These are phyloP conservation scores for Mycena latifolia DNA, from an alignment of 768 basidiomycete genomes.

Conservation along the genomic window DNA sequence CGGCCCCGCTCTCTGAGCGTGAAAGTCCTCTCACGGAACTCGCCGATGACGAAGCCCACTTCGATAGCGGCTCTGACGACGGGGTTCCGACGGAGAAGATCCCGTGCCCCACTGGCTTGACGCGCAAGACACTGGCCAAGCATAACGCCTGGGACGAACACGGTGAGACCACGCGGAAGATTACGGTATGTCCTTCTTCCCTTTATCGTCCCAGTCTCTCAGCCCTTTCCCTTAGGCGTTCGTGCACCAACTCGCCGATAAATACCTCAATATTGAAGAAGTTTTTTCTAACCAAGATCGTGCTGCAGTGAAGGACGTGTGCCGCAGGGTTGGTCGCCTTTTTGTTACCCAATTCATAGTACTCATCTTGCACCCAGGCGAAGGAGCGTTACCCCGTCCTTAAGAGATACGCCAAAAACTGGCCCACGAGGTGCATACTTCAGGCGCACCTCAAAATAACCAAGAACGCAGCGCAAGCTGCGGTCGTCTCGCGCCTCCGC, in stretches of 20 bases:
- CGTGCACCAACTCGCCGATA: background rate
- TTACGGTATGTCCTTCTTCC: background rate
- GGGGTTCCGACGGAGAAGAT: slow-evolving; percentile 8
- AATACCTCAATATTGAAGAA: background rate
- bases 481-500: too few relatives aligned
- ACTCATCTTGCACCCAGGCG: background rate
- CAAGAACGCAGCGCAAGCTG: background rate
- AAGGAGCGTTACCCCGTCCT: background rate
- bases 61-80: background rate
- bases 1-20: too few relatives aligned
- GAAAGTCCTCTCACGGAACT: too few relatives aligned
- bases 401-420: background rate
- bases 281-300: background rate
- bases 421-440: slow-evolving; percentile 9
- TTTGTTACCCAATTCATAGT: background rate
- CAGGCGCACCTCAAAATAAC: slow-evolving; percentile 16
- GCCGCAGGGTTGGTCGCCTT: background rate
- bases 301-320: background rate
- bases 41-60: too few relatives aligned
- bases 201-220: background rate
- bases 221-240: background rate
- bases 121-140: background rate
- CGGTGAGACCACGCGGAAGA: background rate
- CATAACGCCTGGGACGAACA: background rate
- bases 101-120: slow-evolving; percentile 1